These are phyloP conservation scores for Acacia confusa DNA, from an alignment of 306 rosid genomes.

Conservation along the genomic window DNA sequence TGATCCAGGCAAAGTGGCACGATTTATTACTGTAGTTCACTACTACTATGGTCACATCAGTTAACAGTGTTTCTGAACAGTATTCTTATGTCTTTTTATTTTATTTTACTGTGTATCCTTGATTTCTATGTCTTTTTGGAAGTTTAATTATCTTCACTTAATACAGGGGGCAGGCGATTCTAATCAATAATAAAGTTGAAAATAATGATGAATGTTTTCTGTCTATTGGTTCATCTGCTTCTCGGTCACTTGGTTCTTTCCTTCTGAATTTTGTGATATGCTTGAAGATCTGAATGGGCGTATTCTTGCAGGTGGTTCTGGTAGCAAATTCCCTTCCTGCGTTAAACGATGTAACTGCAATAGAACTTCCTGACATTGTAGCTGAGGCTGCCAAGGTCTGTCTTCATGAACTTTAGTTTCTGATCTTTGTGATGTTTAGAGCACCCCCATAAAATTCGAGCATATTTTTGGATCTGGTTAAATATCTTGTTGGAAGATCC, in stretches of 20 bases:
- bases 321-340: slow-evolving; percentile 98
- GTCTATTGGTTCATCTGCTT: slow-evolving; percentile 5
- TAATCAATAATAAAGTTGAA: background rate
- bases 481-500: background rate
- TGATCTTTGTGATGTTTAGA: slow-evolving; percentile 1
- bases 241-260: slow-evolving; percentile 2
- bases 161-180: background rate
- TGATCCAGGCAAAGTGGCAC: background rate
- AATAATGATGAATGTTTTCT: slow-evolving; percentile 7
- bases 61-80: background rate
- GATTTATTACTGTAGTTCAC: background rate
- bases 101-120: background rate
- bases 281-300: background rate
- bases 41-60: background rate
- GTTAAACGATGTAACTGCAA: slow-evolving; percentile 89
- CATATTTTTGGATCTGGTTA: background rate
- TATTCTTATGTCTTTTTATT: background rate
- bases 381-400: slow-evolving; percentile 98
- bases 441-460: background rate
- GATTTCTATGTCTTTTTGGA: background rate
- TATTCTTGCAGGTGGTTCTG: slow-evolving; percentile 77
- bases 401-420: background rate
- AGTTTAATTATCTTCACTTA: background rate
- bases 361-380: slow-evolving; percentile 95
- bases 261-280: slow-evolving; percentile 12